Evolutionary conservation across 495 filamentous ascomycete species (phyloP), one percentile per base, ranked within the genome.

Genomic region (Daldinia vernicosa): DNA sequence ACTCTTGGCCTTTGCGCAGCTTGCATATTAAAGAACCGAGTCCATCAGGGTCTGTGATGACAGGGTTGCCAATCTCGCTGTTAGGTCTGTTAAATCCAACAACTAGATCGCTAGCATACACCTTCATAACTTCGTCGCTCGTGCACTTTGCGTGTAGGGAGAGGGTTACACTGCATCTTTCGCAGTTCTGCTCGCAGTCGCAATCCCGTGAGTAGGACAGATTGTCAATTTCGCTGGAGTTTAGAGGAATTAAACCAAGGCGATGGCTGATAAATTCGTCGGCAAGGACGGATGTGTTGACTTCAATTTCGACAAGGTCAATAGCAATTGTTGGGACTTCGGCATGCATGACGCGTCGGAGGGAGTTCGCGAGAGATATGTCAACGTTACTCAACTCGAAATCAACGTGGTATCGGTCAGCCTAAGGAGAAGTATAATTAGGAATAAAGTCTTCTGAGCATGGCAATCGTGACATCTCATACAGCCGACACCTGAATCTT

Each of bases 211-310:
- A 91, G 82, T 97, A 97, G 63, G 90, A 84, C 30, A 98, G 85
- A 61, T 88, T 83, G 56, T 98, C 93, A 77, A 94, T 90, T 75
- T 92, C 90, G 66, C 91, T 90, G 51, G 92, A 90, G 79, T 90
- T 90, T 8, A 99, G 88, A 11, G 96, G 96, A 64, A 98, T 89
- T 32, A 99, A 89, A 32, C 95, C 95, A 4, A 99, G 87, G 26
- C 95, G 92, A 82, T 99, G 95, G 37, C 91, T 88, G 71, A 99
- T 89, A 82, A 98, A 97, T 78, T 99, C 95, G 79, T 99, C 95
- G 40, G 95, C 90, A 8, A 98, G 88, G 3, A 98, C 93, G 52
- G 93, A 95, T 66, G 93, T 97, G 84, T 99, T 98, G 67, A 84
- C 87, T 78, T 95, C 90, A 67, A 98, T 89, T 81, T 98, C 93